Evolutionary conservation across 2,329 filamentous ascomycete species (phyloP).

Genomic region (Neophaeococcomyces aloes): DNA sequence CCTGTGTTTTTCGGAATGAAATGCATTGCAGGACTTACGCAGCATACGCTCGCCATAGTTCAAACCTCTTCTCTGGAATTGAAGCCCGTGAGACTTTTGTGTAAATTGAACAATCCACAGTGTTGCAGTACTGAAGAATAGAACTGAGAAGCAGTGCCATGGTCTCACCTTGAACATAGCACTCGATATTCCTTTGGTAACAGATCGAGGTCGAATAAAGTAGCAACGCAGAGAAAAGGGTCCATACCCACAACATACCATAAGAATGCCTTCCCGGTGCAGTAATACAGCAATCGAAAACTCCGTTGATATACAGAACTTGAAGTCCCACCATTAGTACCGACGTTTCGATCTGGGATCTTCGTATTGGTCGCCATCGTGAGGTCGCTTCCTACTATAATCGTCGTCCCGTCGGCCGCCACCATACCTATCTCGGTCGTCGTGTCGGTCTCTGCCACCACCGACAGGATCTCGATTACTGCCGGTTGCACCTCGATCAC

Average conservation of each 20-base stretch:
- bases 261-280: conserved; percentile 13
- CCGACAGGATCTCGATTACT: conserved; percentile 79
- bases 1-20: too few relatives aligned
- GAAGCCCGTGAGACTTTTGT: too few relatives aligned
- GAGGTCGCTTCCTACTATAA: conserved; percentile 32
- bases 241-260: conserved; percentile 36
- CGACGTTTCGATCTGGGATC: conserved; percentile 55
- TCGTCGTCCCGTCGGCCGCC: conserved; percentile 40
- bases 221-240: conserved; percentile 6
- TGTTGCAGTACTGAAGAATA: too few relatives aligned
- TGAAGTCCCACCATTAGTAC: conserved; percentile 35
- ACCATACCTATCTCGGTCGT: conserved; percentile 31
- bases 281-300: conserved; percentile 13
- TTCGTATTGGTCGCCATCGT: conserved; percentile 54
- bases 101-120: too few relatives aligned
- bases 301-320: conserved; percentile 4
- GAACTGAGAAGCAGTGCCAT: neutral
- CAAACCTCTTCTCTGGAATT: too few relatives aligned
- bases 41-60: too few relatives aligned
- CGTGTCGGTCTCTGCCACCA: conserved; percentile 51
- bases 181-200: conserved; percentile 1
- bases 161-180: neutral
- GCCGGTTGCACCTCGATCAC: conserved; percentile 51
- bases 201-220: conserved; percentile 14
- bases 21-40: too few relatives aligned